Evolutionary conservation across 495 filamentous ascomycete species (phyloP), one percentile per base, ranked within the genome.

Genomic region (Penicillium lividum): DNA sequence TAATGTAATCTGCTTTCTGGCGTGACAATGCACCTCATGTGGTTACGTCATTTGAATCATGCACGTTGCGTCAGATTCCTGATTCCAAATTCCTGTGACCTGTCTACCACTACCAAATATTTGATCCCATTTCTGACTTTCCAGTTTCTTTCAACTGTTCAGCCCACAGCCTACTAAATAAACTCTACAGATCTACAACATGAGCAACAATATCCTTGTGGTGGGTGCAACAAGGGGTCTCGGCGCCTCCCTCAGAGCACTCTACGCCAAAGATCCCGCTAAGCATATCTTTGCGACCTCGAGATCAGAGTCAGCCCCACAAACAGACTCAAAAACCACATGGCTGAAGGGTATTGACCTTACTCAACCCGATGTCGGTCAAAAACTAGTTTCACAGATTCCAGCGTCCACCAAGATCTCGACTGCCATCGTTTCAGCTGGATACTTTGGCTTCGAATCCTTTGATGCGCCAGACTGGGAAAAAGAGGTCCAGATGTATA

Each of bases 401-500:
- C 66, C 70, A 7, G 58, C 73, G 30, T 70, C 71, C 3, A 64
- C 68, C 27, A 76, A 71, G 47, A 67, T 89, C 18, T 84, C 85
- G 44, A 73, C 80, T 0, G 80, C 83, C 61, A 83, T 90, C 52
- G 84, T 90, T 66, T 83, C 80, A 4, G 87, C 88, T 0, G 86
- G 86, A 13, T 87, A 86, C 66, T 90, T 91, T 62, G 82, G 76
- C 47, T 82, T 78, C 6, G 88, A 91, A 57, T 75, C 80, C 22
- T 81, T 84, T 46, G 81, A 84, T 38, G 72, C 76, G n/a, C 86
- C 86, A 4, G 78, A 87, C 55, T 90, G 80, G 78, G 82, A 85
- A 15, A 83, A 85, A 28, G 72, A 90, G 63, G 68, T 89, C 22
- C 77, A 74, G 31, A 91, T 90, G 86, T 91, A 91, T 67, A 88